A percentile compares a stretch with the other conserved stretches of the same genome.
Conservation (phyloP, 495 filamentous ascomycete species). For the Xylaria grammica region DNA sequence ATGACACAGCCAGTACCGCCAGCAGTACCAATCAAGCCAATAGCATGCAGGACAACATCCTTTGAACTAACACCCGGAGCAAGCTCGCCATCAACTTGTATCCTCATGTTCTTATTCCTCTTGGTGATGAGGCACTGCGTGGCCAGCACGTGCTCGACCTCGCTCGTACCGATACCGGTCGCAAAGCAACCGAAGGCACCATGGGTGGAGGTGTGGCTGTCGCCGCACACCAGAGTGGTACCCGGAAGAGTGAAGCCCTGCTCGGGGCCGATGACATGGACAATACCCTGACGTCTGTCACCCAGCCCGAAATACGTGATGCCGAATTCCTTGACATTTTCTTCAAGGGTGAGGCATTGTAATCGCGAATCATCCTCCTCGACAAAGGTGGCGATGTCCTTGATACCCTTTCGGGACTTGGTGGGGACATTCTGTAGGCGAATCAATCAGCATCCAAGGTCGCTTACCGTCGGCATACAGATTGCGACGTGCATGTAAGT, state of each 20-base stretch:
- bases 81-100: conserved; percentile 91
- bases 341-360: conserved; percentile 93
- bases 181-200: conserved; percentile 95
- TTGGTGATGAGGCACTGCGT: conserved; percentile 94
- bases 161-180: conserved; percentile 96
- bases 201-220: conserved; percentile 97
- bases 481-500: conserved; percentile 25
- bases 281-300: conserved; percentile 97
- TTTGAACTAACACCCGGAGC: conserved; percentile 94
- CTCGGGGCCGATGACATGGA: conserved; percentile 98
- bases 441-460: conserved; percentile 1
- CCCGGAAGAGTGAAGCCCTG: conserved; percentile 98
- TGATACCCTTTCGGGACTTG: conserved; percentile 84
- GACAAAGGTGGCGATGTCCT: conserved; percentile 85
- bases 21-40: conserved; percentile 93
- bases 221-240: conserved; percentile 96
- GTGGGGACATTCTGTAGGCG: conserved; percentile 88
- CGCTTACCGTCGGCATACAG: conserved; percentile 11
- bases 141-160: conserved; percentile 97
- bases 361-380: conserved; percentile 90
- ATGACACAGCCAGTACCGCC: conserved; percentile 95
- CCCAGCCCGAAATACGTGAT: conserved; percentile 97
- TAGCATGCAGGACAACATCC: conserved; percentile 92
- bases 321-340: conserved; percentile 96
- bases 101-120: conserved; percentile 96